Evolutionary conservation across 2,329 filamentous ascomycete genomes (phyloP), one percentile per base, ranked within the genome.

Genomic region (Hypoxylon sp.): DNA sequence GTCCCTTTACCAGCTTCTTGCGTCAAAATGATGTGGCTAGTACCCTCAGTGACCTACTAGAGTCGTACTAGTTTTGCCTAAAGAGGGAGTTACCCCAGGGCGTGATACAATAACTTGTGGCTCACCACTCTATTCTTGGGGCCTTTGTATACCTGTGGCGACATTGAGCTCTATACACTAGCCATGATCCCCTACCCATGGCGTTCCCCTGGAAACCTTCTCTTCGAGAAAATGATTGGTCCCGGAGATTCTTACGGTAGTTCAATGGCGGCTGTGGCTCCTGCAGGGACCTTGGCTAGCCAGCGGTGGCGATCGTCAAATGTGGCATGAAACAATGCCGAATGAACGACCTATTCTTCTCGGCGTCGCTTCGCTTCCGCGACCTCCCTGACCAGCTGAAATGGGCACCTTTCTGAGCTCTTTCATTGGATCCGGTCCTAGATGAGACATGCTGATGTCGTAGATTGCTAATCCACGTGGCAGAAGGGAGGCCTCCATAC

Each of bases 51-150:
- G 65, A 65, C 66, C 53, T 51, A 5, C 17, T 30, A 43, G 59
- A 60, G 69, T 69, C 62, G 58, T 65, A 68, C 65, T 30, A 3
- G 46, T 41, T 55, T 59, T 17, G 59, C 69, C 59, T 11, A 67
- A 73, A 72, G 9, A 19, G 68, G 73, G 43, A 74, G 60, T 62
- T 62, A 73, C 73, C 72, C 73, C 72, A n/a, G 68, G 73, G 72
- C 60, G 73, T 74, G 71, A 50, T 45, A 52, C 41, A 34, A 70
- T 60, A 68, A 65, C 43, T 28, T 72, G 73, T 75, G 73, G 73
- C 73, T 74, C 50, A 62, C 48, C 51, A 36, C 43, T 19, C 41
- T 43, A 34, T 55, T 13, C 36, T 63, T 43, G 57, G 67, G 34
- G 50, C 48, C 32, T 5, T 43, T 43, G 45, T 51, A 55, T 51